Base-by-base conservation (phyloP, 140 eudicot genomes). In the Cichorium intybus region DNA sequence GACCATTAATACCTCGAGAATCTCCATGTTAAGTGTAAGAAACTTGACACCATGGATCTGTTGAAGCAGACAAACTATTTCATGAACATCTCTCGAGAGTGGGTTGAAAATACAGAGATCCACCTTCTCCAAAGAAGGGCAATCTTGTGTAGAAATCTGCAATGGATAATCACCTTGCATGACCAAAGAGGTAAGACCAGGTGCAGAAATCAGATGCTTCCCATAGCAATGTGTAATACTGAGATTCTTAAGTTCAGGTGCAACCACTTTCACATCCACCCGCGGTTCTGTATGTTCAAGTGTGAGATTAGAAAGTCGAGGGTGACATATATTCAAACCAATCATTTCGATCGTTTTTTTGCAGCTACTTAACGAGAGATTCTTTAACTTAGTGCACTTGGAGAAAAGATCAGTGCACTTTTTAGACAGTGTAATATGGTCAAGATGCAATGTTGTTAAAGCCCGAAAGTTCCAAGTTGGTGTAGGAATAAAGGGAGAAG, bases 1-100 rank as follows among this genome's bases (percentile, higher is more conserved):
- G 47, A 39, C 16, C 17, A n/a, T n/a, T n/a, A 17, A 57, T 74
- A 75, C 80, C 80, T 75, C 74, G 0, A 75, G 35, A 24, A 67
- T 33, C 45, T 53, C 43, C 62, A 53, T 10, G 56, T 53, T 59
- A 39, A 75, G 51, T 16, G 49, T 51, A 16, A 75, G 69, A 62
- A 66, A 35, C 1, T 67, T 50, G 56, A 55, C 80, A 75, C 6
- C 37, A 4, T 43, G 18, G 2, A 43, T 18, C 7, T 66, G 27
- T 18, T 75, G 69, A 49, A 75, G 69, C 29, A 75, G 34, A 51
- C 29, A 27, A 45, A 64, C 29, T n/a, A 75, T 18, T 54, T 35
- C 6, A 51, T 22, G 43, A 34, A 39, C 63, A 20, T 67, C 51
- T 43, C 10, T 12, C 1, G 15, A 3, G 4, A 8, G n/a, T 4